Percentiles rank a stretch among this genome's conserved stretches.
These are phyloP conservation scores for Platanus orientalis DNA, from an alignment of 164 flowering plant genomes.

Conservation along the genomic window DNA sequence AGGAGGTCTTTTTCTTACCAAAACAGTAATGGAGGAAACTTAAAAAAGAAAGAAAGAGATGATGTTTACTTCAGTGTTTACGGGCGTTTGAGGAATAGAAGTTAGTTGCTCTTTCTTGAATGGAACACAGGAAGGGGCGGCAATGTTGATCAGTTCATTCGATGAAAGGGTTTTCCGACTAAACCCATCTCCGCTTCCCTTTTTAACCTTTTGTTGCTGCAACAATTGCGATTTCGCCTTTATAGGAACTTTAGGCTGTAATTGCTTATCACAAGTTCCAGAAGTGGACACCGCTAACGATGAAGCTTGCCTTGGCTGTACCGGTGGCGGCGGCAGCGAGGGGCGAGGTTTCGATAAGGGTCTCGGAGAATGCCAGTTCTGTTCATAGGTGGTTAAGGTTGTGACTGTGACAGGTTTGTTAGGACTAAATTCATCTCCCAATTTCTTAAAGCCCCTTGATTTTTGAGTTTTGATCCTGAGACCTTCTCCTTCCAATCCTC, in stretches of 20 bases:
- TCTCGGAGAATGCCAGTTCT: constrained; percentile 14
- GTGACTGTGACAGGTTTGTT: constrained; percentile 12
- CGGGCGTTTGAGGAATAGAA: constrained; percentile 41
- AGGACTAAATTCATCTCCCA: constrained; percentile 15
- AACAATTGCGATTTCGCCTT: background rate
- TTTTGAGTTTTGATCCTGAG: constrained; percentile 13
- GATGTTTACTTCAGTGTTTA: too few species aligned
- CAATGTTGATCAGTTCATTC: constrained; percentile 23
- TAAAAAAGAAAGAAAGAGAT: background rate
- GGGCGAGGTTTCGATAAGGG: background rate
- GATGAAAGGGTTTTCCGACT: constrained; percentile 47
- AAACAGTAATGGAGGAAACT: too few species aligned
- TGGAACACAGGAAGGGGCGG: constrained; percentile 25
- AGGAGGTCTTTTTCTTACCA: too few species aligned
- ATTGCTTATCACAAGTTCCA: background rate
- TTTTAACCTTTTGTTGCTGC: constrained; percentile 6
- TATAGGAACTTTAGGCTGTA: background rate
- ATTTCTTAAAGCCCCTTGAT: constrained; percentile 8
- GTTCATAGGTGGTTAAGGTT: too few species aligned
- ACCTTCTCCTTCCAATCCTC: constrained; percentile 23
- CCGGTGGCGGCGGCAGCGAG: background rate
- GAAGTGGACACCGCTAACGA: background rate
- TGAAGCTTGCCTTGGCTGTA: too few species aligned
- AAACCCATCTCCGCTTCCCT: constrained; percentile 23
- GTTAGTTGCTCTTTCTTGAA: constrained; percentile 29